Base-by-base conservation (phyloP, 2,329 filamentous ascomycete species). In the Sporothrix globosa region DNA sequence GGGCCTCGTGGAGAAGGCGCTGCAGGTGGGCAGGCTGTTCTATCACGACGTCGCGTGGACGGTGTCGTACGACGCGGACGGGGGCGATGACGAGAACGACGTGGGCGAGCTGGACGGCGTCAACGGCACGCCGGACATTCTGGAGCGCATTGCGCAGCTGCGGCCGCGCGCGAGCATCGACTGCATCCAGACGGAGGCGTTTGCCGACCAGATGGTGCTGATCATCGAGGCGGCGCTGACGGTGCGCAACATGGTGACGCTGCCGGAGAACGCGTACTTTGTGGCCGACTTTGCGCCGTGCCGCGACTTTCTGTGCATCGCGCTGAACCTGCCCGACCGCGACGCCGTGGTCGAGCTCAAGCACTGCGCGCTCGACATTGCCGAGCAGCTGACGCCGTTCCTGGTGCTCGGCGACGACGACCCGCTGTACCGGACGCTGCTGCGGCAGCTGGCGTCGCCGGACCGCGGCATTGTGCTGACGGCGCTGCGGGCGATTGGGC, bases 191-290 rank as follows among this genome's bases (percentile, higher is more conserved):
- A 88, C 92, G 0, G 88, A 88, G 41, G 85, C 89, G 6, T 92
- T 91, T 74, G 85, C 87, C 17, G 89, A 93, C 73, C 83, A 86
- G 54, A 84, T 98, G 72, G 87, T 91, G 14, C 87, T 92, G 74
- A 86, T 97, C 73, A 95, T 91, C 30, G 94, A 98, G 79, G 93
- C 96, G 2, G 90, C 91, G 24, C 83, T 98, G 61, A 94, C 97
- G 21, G 84, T 98, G 56, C 89, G 96, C 67, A 99, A 99, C 79
- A 97, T 99, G 93, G 90, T 94, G n/a, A 92, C 96, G 80, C 83
- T 97, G 24, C 88, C 90, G 27, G 93, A 97, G 73, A 99, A 99
- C 77, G 95, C 95, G 0, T 82, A 86, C 30, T 96, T 93, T 78
- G 86, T 97, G 76, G 87, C 92, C 5, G 88, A 91, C 30, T 89